Percentiles rank a stretch among this genome's conserved stretches.
Evolutionary conservation across 305 asterid genomes (phyloP).

Genomic region (Solanum aculeatissimum): DNA sequence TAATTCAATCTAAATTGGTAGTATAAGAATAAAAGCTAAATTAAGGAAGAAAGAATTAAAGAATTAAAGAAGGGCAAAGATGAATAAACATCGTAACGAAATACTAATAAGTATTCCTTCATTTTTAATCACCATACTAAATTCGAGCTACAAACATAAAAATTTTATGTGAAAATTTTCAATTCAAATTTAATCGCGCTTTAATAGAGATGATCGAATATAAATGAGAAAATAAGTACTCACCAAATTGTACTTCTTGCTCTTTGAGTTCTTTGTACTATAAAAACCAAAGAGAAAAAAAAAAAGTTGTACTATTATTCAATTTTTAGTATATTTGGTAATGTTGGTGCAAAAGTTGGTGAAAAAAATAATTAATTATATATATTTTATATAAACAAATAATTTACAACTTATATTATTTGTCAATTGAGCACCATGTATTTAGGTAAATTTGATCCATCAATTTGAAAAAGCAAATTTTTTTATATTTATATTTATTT

Average conservation of each 20-base stretch:
- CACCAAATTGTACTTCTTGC: not conserved
- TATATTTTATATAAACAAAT: not conserved
- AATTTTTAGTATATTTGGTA: not conserved
- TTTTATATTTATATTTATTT: not conserved
- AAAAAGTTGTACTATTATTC: not conserved
- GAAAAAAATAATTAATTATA: not conserved
- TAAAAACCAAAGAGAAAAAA: not conserved
- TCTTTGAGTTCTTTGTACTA: not conserved
- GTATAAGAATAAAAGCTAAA: not conserved
- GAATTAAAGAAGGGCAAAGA: not conserved
- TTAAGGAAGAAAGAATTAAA: not conserved
- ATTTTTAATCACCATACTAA: rapidly evolving
- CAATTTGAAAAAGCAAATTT: not conserved
- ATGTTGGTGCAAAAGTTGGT: not conserved
- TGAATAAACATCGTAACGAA: not conserved
- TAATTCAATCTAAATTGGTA: not conserved
- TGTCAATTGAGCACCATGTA: not conserved
- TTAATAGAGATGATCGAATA: rapidly evolving
- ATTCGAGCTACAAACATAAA: rapidly evolving
- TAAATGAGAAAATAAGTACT: not conserved
- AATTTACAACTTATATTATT: not conserved
- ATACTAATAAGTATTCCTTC: not conserved
- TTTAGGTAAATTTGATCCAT: not conserved
- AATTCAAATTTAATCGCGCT: rapidly evolving
- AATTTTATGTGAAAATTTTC: rapidly evolving